These are phyloP conservation scores for Ophioceras dolichostomum DNA, from an alignment of 2,329 filamentous ascomycete genomes.

Conservation along the genomic window DNA sequence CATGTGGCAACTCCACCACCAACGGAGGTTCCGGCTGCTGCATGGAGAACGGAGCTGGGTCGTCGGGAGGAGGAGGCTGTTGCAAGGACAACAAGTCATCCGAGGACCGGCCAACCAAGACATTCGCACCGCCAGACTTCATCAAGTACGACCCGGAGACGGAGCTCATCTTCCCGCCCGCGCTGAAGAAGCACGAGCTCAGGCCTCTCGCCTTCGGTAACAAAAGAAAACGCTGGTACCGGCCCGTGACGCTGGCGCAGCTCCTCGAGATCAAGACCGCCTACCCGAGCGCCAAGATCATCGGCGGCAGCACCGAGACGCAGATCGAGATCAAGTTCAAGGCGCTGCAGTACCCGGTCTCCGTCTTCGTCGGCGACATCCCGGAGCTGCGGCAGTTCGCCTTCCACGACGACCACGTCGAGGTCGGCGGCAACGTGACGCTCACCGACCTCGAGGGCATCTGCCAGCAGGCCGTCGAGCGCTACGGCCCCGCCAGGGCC, in stretches of 20 bases:
- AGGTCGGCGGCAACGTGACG: conserved; percentile 86
- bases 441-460: conserved; percentile 85
- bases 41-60: conserved; percentile 48
- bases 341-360: conserved; percentile 77
- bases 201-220: conserved; percentile 82
- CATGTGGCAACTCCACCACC: conserved; percentile 34
- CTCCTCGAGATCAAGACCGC: conserved; percentile 82
- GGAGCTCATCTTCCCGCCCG: conserved; percentile 86
- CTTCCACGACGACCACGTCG: conserved; percentile 70
- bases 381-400: conserved; percentile 72
- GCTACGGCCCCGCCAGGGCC: conserved; percentile 58
- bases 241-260: conserved; percentile 76
- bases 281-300: conserved; percentile 81
- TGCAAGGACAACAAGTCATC: too few species aligned
- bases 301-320: conserved; percentile 91
- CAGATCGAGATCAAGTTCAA: conserved; percentile 99
- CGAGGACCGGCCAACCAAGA: conserved; percentile 45
- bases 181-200: conserved; percentile 71
- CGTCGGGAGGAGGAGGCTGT: conserved; percentile 45
- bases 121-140: conserved; percentile 78
- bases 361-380: conserved; percentile 89
- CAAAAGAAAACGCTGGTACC: conserved; percentile 87
- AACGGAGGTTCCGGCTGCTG: conserved; percentile 52
- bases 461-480: conserved; percentile 63
- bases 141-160: conserved; percentile 92